Evolutionary conservation across 495 filamentous ascomycete genomes (phyloP).

Genomic region (Penicillium pulvis): DNA sequence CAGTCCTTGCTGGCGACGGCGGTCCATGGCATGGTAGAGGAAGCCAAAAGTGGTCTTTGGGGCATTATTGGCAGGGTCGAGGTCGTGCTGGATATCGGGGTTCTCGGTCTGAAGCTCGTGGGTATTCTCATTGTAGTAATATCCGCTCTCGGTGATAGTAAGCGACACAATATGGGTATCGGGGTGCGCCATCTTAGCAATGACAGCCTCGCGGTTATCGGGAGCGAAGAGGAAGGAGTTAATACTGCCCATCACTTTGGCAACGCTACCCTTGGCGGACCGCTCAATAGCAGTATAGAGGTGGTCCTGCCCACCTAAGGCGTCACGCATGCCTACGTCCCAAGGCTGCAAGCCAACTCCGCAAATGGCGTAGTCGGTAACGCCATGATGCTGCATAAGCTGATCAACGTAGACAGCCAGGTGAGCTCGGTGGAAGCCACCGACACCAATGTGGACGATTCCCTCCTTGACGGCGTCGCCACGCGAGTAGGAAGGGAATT

Average conservation of each 20-base stretch:
- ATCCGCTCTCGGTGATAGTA: conserved; percentile 54
- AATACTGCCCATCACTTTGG: conserved; percentile 50
- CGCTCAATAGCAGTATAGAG: conserved; percentile 53
- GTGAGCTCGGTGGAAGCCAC: conserved; percentile 53
- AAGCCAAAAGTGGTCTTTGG: conserved; percentile 51
- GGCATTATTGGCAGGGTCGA: conserved; percentile 35
- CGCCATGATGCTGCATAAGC: conserved; percentile 48
- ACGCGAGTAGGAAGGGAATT: conserved; percentile 41
- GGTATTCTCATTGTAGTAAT: conserved; percentile 56
- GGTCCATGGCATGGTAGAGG: conserved; percentile 47
- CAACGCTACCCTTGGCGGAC: conserved; percentile 45
- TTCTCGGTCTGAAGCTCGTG: conserved; percentile 49
- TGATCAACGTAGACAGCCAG: conserved; percentile 50
- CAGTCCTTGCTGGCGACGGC: conserved; percentile 42
- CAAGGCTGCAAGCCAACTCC: conserved; percentile 51
- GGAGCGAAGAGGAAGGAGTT: conserved; percentile 52
- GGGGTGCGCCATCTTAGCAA: conserved; percentile 52
- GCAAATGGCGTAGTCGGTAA: conserved; percentile 47
- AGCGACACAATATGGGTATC: conserved; percentile 54
- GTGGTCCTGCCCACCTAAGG: conserved; percentile 44
- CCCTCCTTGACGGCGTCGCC: conserved; percentile 48
- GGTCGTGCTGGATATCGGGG: conserved; percentile 50
- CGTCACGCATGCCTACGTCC: conserved; percentile 48
- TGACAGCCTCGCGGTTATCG: conserved; percentile 48
- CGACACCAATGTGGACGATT: conserved; percentile 51